These are phyloP conservation scores for Candida sojae DNA, from an alignment of 1,139 yeast genomes.

Conservation along the genomic window DNA sequence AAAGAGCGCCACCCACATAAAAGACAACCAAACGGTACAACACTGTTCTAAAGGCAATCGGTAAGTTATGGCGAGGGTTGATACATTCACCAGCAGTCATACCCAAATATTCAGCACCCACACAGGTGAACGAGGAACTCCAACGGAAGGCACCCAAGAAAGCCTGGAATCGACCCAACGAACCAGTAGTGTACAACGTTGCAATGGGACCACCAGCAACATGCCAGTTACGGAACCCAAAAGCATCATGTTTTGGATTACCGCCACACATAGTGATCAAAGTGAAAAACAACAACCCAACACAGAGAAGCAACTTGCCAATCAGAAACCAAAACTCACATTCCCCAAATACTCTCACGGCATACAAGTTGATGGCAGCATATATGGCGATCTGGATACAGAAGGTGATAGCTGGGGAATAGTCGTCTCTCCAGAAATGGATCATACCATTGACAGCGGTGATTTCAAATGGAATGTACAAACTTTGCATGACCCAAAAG, in stretches of 20 bases:
- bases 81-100: conserved; percentile 44
- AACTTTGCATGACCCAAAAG: conserved; percentile 75
- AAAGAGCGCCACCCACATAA: conserved; percentile 45
- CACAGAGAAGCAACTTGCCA: conserved; percentile 43
- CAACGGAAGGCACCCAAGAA: conserved; percentile 50
- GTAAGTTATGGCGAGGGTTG: conserved; percentile 45
- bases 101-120: conserved; percentile 57
- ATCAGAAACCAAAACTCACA: conserved; percentile 68
- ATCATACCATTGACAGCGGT: conserved; percentile 77
- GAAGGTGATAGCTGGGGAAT: conserved; percentile 65
- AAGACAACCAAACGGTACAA: conserved; percentile 50
- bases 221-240: conserved; percentile 65
- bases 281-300: conserved; percentile 42
- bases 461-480: conserved; percentile 79
- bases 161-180: conserved; percentile 66
- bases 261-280: conserved; percentile 50
- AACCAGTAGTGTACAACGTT: conserved; percentile 46
- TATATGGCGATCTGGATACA: conserved; percentile 64
- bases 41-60: conserved; percentile 48
- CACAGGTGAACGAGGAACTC: conserved; percentile 59
- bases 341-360: conserved; percentile 61
- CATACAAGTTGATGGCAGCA: conserved; percentile 42
- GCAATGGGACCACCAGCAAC: conserved; percentile 53
- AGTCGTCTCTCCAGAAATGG: conserved; percentile 79
- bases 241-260: conserved; percentile 58